These are phyloP conservation scores for Termitomyces heimii DNA, from an alignment of 768 basidiomycete species.

Conservation along the genomic window DNA sequence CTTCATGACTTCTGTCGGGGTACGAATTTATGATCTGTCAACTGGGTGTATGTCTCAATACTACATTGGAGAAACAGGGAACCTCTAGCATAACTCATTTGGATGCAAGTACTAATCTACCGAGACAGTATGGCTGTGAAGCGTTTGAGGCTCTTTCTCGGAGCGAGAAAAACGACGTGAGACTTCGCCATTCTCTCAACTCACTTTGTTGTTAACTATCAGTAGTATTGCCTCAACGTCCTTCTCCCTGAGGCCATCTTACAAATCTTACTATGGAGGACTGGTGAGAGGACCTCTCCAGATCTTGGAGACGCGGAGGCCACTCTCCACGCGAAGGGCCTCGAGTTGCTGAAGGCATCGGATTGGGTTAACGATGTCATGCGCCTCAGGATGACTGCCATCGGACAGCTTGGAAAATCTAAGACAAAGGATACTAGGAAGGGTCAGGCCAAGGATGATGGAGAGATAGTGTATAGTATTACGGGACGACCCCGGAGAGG, in stretches of 20 bases:
- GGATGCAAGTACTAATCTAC: neutral
- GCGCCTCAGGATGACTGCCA: conserved; percentile 28
- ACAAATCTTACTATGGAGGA: conserved; percentile 72
- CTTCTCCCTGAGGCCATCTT: conserved; percentile 66
- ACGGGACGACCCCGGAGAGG: conserved; percentile 22
- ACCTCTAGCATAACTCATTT: neutral
- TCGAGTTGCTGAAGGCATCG: conserved; percentile 40
- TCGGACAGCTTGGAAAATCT: conserved; percentile 21
- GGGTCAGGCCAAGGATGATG: neutral
- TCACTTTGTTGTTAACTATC: neutral
- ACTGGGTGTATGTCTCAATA: neutral
- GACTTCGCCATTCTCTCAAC: conserved; percentile 9
- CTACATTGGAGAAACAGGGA: neutral
- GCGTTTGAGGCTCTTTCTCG: conserved; percentile 38
- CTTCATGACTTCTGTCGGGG: conserved; percentile 8
- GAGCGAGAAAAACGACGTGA: conserved; percentile 48
- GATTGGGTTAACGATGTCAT: conserved; percentile 70
- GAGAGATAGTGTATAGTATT: conserved; percentile 1
- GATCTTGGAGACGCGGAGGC: conserved; percentile 42
- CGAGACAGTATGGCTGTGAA: conserved; percentile 28
- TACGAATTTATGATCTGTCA: neutral
- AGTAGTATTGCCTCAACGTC: conserved; percentile 66
- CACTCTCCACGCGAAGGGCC: conserved; percentile 43
- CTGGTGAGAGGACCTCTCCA: conserved; percentile 46
- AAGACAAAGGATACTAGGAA: conserved; percentile 7